Base-by-base conservation (phyloP, 495 filamentous ascomycete genomes). In the Pyronema omphalodes region DNA sequence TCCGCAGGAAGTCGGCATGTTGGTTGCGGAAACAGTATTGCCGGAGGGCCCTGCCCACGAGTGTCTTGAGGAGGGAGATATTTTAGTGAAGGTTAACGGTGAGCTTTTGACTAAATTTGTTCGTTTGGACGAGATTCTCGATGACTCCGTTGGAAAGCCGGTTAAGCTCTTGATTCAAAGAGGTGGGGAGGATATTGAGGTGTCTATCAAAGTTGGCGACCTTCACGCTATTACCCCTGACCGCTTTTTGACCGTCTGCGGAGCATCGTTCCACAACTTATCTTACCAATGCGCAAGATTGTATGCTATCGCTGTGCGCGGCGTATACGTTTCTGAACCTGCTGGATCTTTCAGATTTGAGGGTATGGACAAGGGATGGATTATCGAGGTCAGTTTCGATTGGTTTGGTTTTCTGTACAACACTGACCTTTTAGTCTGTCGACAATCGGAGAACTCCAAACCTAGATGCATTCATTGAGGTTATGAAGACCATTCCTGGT, bases 241-340 rank as follows among this genome's bases (percentile, higher is more conserved):
- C 67, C 82, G 88, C 51, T 96, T 95, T 64, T 85, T 95, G 43
- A 84, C 86, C 8, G 89, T 95, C 18, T 84, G 86, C 48, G 93
- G 91, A 33, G 91, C 79, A 15, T 85, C 86, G 45, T 95, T 99
- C 71, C 91, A 99, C 66, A 74, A 93, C 65, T 73, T 96, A 12
- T 99, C 91, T 0, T 99, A 99, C 69, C 93, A 96, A 65, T 84
- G 94, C 66, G 84, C 93, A 11, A 82, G 91, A 4, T 73, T 94
- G 3, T 96, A 95, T 65, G 91, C 88, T 35, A 87, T 98, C 41
- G 77, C 91, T 3, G 82, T 82, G 55, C 83, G 86, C 61, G 86
- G 91, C 36, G 91, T 99, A 14, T 99, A 83, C 66, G 83, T 94
- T 44, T 95, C 88, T 63, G 91, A 99, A 66, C 84, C 93, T 2